Evolutionary conservation across 1,284 basidiomycete genomes (phyloP).

Genomic region (Ceratobasidium sp.): DNA sequence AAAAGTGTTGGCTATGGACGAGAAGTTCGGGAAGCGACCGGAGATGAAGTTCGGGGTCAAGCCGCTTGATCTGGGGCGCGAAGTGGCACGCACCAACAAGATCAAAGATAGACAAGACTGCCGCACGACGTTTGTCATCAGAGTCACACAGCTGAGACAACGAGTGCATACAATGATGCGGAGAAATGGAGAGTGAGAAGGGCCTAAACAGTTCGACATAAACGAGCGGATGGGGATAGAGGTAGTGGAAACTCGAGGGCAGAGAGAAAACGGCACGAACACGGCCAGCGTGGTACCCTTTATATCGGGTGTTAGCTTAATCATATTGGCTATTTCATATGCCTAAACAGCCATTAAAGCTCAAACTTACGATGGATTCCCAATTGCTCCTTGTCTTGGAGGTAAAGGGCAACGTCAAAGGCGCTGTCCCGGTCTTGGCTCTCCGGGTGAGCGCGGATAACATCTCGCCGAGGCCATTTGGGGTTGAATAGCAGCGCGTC

Average conservation of each 20-base stretch:
- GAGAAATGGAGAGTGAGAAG: background rate
- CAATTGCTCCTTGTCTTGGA: background rate
- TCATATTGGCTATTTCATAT: background rate
- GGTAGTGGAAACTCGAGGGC: background rate
- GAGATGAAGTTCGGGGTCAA: background rate
- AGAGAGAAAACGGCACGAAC: conserved; percentile 21
- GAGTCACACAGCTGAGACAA: background rate
- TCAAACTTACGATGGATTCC: conserved; percentile 8
- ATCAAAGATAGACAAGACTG: background rate
- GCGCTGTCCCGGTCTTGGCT: background rate
- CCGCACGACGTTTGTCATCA: background rate
- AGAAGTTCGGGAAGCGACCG: too few relatives aligned
- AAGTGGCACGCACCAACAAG: conserved; percentile 12
- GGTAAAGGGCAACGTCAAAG: conserved; percentile 5
- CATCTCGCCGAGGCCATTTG: background rate
- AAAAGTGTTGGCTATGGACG: too few relatives aligned
- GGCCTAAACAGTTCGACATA: background rate
- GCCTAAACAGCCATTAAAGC: background rate
- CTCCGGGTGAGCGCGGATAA: conserved; percentile 1
- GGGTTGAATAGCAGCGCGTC: background rate
- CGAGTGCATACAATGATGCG: background rate
- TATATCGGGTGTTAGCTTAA: background rate
- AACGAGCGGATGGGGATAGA: background rate
- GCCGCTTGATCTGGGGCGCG: conserved; percentile 4
- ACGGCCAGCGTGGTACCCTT: conserved; percentile 19